Conservation (phyloP, 192 early-diverging fungal species). For the Coemansia sp. region DNA sequence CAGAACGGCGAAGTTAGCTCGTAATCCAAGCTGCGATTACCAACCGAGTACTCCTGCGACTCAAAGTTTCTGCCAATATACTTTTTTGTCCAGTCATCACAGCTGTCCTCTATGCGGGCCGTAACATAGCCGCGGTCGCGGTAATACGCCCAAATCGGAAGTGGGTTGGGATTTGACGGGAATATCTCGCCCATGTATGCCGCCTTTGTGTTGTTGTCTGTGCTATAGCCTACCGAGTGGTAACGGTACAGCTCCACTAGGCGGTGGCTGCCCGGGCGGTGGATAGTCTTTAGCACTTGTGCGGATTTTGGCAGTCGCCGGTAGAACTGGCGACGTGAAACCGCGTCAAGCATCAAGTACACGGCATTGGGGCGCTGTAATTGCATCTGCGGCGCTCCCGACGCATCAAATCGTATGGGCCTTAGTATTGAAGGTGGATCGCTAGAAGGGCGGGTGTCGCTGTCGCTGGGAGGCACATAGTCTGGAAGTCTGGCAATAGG, state of each 20-base stretch:
- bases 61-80: conserved; percentile 33
- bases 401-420: background rate
- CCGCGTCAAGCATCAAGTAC: conserved; percentile 56
- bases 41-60: conserved; percentile 27
- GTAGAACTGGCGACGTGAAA: conserved; percentile 55
- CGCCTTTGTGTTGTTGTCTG: conserved; percentile 54
- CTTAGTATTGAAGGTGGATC: background rate
- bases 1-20: conserved; percentile 60
- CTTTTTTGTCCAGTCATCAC: conserved; percentile 56
- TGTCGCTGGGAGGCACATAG: conserved; percentile 18
- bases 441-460: conserved; percentile 19
- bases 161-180: conserved; percentile 24
- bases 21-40: conserved; percentile 51
- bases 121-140: conserved; percentile 58
- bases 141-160: conserved; percentile 60
- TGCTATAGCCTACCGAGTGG: conserved; percentile 56
- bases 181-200: conserved; percentile 48
- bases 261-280: conserved; percentile 25
- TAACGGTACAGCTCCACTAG: conserved; percentile 57
- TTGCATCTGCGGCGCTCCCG: background rate
- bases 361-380: conserved; percentile 51
- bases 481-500: conserved; percentile 1
- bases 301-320: conserved; percentile 55
- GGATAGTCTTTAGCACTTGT: conserved; percentile 18
- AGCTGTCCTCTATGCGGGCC: conserved; percentile 52